phyloP scores from a whole-genome alignment of 2,329 filamentous ascomycete species.

The Diaporthe vexans region DNA sequence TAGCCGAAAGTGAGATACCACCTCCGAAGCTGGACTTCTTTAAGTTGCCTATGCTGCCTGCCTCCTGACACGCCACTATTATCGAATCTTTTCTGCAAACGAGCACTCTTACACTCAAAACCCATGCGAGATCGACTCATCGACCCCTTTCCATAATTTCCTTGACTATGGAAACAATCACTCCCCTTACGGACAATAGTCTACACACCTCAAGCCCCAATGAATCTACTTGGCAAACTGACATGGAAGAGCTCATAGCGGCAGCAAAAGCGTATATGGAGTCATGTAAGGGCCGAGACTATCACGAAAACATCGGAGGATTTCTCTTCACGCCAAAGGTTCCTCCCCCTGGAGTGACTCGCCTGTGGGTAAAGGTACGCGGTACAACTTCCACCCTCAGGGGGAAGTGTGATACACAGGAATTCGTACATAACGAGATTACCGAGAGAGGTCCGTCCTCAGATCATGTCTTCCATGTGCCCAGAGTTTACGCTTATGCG shows the following conservation, averaged over 20 bases:
- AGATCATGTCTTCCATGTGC: not conserved
- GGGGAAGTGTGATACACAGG: not conserved
- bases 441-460: not conserved
- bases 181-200: not conserved
- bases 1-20: not conserved
- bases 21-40: not conserved
- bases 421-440: conserved; percentile 13
- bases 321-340: conserved; percentile 9
- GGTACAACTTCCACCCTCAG: not conserved
- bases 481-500: conserved; percentile 16
- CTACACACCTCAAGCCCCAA: not conserved
- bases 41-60: not conserved
- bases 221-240: not conserved
- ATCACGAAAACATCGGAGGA: not conserved
- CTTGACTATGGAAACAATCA: not conserved
- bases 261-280: not conserved
- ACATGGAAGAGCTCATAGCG: conserved; percentile 8
- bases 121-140: not conserved
- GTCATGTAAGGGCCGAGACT: not conserved
- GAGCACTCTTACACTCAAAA: not conserved
- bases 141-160: not conserved
- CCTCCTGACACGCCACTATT: not conserved
- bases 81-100: not conserved
- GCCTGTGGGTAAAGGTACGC: conserved; percentile 12
- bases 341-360: conserved; percentile 6